Base-by-base conservation (phyloP, 1,139 yeast genomes). In the Saccharomyces hybrid region DNA sequence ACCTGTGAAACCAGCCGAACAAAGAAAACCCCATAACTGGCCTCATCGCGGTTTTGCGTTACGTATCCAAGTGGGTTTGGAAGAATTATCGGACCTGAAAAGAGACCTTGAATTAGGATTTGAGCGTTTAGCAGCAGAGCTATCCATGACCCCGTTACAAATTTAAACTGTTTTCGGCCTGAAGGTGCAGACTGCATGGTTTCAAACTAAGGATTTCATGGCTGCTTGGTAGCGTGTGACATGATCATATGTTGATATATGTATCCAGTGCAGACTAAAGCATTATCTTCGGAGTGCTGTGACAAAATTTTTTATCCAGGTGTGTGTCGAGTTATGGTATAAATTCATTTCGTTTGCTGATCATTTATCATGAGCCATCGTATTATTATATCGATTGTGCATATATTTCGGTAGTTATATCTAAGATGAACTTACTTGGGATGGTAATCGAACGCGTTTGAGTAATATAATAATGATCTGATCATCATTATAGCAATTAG, bases 41-140 rank as follows among this genome's bases (percentile, higher is more conserved):
- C 34, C 46, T 4, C 53, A 51, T 32, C 14, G 28, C 26, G 56
- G 56, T 9, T 49, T 47, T 34, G 51, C 52, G 4, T 27, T 55
- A 29, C 51, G 58, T 9, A 38, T 55, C 8, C 58, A 55, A 47
- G 50, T 55, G 11, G 58, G 58, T 11, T 29, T 54, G 46, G 58
- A 55, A 47, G 58, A 54, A 24, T 2, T 47, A n/a, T 48, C 49
- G 7, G 58, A 55, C 16, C 27, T 52, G 26, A 29, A 52, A 14
- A 49, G 38, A 5, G 57, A 54, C 42, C 38, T 54, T 2, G 29
- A 42, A n/a, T 32, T 31, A 16, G 57, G 55, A 5, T 52, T 54
- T 34, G 27, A 52, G 6, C 55, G 53, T 54, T 28, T 54, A 42
- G 38, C 38, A 12, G 8, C n/a, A 4, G 38, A 32, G 19, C 3